Base-by-base conservation (phyloP, 2,329 filamentous ascomycete species). In the Paraphoma chrysanthemicola region DNA sequence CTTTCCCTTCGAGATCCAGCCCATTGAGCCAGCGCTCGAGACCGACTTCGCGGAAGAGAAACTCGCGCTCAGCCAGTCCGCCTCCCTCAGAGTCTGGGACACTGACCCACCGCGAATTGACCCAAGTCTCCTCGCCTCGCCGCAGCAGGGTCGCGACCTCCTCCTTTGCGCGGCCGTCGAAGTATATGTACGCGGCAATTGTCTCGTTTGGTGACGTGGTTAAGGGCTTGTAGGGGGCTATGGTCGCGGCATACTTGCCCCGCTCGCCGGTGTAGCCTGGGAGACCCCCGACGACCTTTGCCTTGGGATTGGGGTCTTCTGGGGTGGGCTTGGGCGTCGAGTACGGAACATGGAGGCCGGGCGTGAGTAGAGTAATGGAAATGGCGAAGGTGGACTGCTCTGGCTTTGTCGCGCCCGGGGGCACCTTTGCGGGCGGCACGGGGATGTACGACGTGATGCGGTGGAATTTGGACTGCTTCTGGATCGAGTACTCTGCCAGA, bases 121-220 rank as follows among this genome's bases (percentile, higher is more conserved):
- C 96, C 95, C 95, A 99, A 1, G 95, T 99, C 79, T 99, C 95
- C 75, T 98, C 95, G 23, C 95, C 94, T 11, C 93, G 90, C 53
- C 95, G 86, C 50, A 99, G 82, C 54, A 99, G 82, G 11, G 95
- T 99, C 50, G 95, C 95, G 3, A 99, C 96, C 79, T 99, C 95
- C 76, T 99, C 95, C 77, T 99, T 99, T 58, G 87, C 86, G 60
- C 95, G 85, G 16, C 95, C 95, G 77, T 99, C 95, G 73, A 99
- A 99, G 80, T 99, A 99, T 68, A 99, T 98, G 77, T 99, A 99
- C 38, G 94, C 95, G 31, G 95, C 95, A 68, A 99, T 94, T 12
- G 95, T 99, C 80, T 99, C 95, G 77, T 97, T 97, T 54, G 92
- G 90, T 31, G 92, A 96, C 59, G 91, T 89, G 17, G 95, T 98